Evolutionary conservation across 169 alveolate genomes (phyloP), one percentile per base, ranked within the genome.

Genomic region (Cryptosporidium sp.): DNA sequence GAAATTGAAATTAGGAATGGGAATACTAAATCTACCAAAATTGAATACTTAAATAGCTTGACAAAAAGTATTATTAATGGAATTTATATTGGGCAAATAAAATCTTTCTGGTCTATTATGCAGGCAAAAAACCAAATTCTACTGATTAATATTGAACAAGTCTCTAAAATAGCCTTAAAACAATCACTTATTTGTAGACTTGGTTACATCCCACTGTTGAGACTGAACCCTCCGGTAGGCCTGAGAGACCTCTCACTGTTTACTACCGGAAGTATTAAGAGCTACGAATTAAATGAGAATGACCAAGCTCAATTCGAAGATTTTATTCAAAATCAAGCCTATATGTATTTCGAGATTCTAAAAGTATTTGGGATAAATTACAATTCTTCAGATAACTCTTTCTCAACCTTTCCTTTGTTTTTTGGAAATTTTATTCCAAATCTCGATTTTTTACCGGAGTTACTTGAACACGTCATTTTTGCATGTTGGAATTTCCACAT

Each of bases 341-440:
- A 18, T 39, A n/a, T 23, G 23, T 80, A 59, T 39, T 65, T 37
- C 7, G 59, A 39, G 1, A 23, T 48, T 39, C 70, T 65, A 26
- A 62, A 59, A 65, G 23, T 61, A 4, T 26, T 80, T 61, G 89
- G 89, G 16, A 65, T 80, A 18, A 41, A 80, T 48, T 31, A 62
- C 16, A 26, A 80, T 23, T 35, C 52, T 10, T 58, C 31, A 10
- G 41, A 61, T n/a, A 61, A 26, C 14, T 37, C 73, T 2, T 37
- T 80, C 29, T 37, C 59, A 23, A 80, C 89, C 3, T 62, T 80
- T 50, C 89, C 89, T 16, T 31, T 80, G 21, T 80, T 74, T 41
- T 59, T 80, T 80, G 89, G 89, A 10, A 65, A 65, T 35, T 62
- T 26, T 8, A n/a, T 80, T 8, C 89, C 89, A 59, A 65, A 80